phyloP scores from a whole-genome alignment of 441 rosid species.

The Dalechampia spathulata region DNA sequence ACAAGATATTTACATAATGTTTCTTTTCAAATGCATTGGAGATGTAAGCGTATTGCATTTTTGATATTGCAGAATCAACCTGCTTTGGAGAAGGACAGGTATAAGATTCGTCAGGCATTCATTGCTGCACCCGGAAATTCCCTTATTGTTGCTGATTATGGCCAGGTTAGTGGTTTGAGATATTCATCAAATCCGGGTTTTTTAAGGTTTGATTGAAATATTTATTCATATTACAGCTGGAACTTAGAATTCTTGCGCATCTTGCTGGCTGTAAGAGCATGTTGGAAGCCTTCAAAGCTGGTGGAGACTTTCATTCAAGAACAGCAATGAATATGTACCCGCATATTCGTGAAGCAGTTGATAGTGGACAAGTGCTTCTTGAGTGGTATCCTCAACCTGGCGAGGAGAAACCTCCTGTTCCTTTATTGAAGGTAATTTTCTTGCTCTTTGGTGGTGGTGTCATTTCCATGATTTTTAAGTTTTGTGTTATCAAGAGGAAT shows the following conservation, averaged over 20 bases:
- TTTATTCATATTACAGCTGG: conserved; percentile 54
- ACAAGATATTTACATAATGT: neutral
- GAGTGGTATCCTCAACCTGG: conserved; percentile 97
- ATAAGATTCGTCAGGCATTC: conserved; percentile 96
- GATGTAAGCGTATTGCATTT: conserved; percentile 6
- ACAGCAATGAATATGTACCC: conserved; percentile 98
- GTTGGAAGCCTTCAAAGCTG: conserved; percentile 94
- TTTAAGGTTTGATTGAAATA: conserved; percentile 28
- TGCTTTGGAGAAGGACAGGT: conserved; percentile 97
- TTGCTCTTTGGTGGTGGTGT: neutral
- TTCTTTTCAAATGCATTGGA: conserved; percentile 1
- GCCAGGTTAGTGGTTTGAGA: conserved; percentile 57
- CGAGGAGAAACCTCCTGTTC: conserved; percentile 91
- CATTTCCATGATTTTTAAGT: neutral
- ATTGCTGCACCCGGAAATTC: conserved; percentile 90
- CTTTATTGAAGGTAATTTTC: conserved; percentile 67
- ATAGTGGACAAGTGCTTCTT: conserved; percentile 66
- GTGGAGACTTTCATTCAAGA: conserved; percentile 98
- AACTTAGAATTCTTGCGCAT: conserved; percentile 98
- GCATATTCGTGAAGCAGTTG: conserved; percentile 77
- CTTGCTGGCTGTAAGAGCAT: conserved; percentile 89
- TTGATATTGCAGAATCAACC: conserved; percentile 72
- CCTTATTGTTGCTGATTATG: conserved; percentile 95
- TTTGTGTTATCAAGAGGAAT: neutral
- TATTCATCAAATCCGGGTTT: conserved; percentile 1